Percentiles rank a stretch among this genome's conserved stretches.
Conservation (phyloP, 2,329 filamentous ascomycete genomes). For the Huntiella abstrusa region DNA sequence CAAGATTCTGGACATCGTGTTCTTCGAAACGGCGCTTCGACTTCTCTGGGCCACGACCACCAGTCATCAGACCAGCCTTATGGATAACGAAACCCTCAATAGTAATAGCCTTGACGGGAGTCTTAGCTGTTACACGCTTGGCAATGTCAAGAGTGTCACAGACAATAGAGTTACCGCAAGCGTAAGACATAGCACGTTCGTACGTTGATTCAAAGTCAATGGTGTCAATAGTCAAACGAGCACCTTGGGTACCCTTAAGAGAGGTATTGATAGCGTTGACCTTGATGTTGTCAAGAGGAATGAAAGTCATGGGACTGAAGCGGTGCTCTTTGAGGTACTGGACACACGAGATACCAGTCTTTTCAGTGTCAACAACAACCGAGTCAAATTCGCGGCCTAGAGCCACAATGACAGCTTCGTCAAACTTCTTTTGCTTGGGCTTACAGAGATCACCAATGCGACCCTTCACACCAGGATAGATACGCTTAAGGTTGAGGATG, state of each 20-base stretch:
- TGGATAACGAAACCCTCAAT: constrained; percentile 92
- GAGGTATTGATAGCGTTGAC: constrained; percentile 80
- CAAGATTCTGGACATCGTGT: constrained; percentile 69
- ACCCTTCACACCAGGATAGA: constrained; percentile 81
- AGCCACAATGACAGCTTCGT: constrained; percentile 80
- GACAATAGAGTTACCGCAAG: constrained; percentile 85
- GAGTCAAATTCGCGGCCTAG: constrained; percentile 87
- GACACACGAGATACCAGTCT: constrained; percentile 84
- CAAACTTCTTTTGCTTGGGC: constrained; percentile 92
- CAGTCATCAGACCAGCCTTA: constrained; percentile 92
- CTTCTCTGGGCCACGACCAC: constrained; percentile 65
- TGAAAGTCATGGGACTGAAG: constrained; percentile 76
- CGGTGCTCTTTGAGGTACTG: constrained; percentile 84
- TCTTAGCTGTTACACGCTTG: constrained; percentile 65
- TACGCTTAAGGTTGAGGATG: constrained; percentile 68
- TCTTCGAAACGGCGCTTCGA: constrained; percentile 77
- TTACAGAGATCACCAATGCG: constrained; percentile 82
- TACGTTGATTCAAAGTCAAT: constrained; percentile 82
- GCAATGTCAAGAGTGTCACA: constrained; percentile 77
- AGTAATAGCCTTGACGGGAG: constrained; percentile 87
- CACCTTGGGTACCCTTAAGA: constrained; percentile 72
- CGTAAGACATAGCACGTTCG: constrained; percentile 84
- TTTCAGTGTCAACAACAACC: constrained; percentile 86
- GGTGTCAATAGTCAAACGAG: constrained; percentile 81
- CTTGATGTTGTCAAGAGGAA: constrained; percentile 93